Percentiles rank a stretch among this genome's conserved stretches.
These are phyloP conservation scores for Clonostachys byssicola DNA, from an alignment of 2,329 filamentous ascomycete species.

Conservation along the genomic window DNA sequence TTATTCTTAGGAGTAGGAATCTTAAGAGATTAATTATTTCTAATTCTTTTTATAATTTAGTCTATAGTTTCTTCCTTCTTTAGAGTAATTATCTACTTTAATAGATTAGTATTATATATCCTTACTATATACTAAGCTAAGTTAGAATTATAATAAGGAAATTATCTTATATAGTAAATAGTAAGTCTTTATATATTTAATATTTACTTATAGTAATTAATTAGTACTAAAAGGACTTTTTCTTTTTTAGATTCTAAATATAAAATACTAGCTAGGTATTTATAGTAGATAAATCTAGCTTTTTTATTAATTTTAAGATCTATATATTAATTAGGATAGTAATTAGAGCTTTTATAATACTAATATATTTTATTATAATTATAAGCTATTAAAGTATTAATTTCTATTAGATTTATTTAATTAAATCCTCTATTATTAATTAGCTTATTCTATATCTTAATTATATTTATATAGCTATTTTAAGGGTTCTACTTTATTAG, in stretches of 20 bases:
- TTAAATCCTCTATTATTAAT: background rate
- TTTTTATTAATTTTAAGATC: background rate
- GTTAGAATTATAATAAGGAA: too few species aligned
- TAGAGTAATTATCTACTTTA: too few species aligned
- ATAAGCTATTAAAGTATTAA: background rate
- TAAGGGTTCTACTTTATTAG: background rate
- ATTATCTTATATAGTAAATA: background rate
- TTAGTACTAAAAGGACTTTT: background rate
- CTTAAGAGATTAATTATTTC: too few species aligned
- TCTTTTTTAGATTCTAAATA: background rate
- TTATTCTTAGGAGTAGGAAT: too few species aligned
- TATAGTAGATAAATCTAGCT: background rate
- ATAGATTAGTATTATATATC: too few species aligned
- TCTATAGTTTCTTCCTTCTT: background rate
- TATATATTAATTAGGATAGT: background rate
- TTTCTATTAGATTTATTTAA: background rate
- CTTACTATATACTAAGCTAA: too few species aligned
- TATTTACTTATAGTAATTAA: conserved; percentile 2
- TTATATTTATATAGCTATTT: background rate
- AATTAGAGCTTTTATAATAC: background rate
- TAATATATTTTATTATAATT: background rate
- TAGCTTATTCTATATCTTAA: background rate
- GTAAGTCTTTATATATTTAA: background rate
- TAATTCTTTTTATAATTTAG: too few species aligned
- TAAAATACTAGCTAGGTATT: background rate